Evolutionary conservation across 306 rosid species (phyloP).

Genomic region (Carpinus fangiana): DNA sequence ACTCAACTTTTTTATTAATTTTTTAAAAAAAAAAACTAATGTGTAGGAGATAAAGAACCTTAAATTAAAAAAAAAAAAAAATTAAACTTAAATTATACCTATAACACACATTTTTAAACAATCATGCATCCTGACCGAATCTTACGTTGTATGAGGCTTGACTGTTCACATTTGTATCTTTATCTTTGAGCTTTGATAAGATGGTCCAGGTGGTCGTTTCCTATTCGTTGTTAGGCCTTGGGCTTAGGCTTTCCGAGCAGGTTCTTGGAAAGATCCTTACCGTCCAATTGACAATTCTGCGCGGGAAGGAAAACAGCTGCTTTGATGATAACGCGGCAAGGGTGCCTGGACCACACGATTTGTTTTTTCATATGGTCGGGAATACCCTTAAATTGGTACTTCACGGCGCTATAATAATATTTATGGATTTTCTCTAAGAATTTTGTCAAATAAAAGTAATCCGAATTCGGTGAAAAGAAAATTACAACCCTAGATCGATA

Average conservation of each 20-base stretch:
- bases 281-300: slow-evolving; percentile 9
- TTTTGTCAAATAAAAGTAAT: too few relatives aligned
- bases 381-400: neutral
- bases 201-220: neutral
- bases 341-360: neutral
- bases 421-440: too few relatives aligned
- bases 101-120: too few relatives aligned
- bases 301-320: neutral
- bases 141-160: too few relatives aligned
- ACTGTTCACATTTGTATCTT: too few relatives aligned
- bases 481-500: too few relatives aligned
- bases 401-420: neutral
- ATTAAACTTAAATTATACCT: too few relatives aligned
- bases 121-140: neutral
- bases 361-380: neutral
- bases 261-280: neutral
- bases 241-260: neutral
- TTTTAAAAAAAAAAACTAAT: too few relatives aligned
- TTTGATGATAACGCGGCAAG: neutral
- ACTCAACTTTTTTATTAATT: too few relatives aligned
- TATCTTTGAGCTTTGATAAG: neutral
- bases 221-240: neutral
- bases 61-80: too few relatives aligned
- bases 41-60: too few relatives aligned
- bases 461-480: too few relatives aligned